Conservation (phyloP, 768 basidiomycete genomes). For the Lactifluus subvellereus region DNA sequence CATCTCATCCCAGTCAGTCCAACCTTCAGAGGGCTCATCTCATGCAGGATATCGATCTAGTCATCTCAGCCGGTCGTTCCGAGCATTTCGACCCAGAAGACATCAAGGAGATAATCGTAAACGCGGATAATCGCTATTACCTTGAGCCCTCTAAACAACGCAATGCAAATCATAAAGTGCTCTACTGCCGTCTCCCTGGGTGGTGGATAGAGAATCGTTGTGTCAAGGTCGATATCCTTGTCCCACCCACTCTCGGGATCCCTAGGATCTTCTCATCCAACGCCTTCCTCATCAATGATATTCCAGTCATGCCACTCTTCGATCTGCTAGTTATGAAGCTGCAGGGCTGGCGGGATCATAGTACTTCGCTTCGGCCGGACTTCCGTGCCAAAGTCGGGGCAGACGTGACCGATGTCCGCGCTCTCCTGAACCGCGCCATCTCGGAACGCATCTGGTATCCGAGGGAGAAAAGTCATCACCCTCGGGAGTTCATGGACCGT, state of each 20-base stretch:
- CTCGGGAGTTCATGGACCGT: neutral
- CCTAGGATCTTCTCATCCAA: neutral
- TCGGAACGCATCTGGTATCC: neutral
- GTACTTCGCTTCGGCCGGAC: neutral
- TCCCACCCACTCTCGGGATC: neutral
- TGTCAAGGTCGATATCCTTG: slow-evolving; percentile 11
- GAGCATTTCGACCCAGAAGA: slow-evolving; percentile 1
- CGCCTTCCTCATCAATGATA: neutral
- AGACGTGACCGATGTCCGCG: slow-evolving; percentile 3
- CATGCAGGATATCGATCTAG: slow-evolving; percentile 5
- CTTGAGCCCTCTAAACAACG: neutral
- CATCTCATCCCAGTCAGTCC: too few species aligned
- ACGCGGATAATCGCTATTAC: neutral
- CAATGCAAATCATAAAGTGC: neutral
- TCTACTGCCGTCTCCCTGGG: slow-evolving; percentile 10
- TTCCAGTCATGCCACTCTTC: slow-evolving; percentile 10
- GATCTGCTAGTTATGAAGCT: slow-evolving; percentile 8
- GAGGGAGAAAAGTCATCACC: neutral
- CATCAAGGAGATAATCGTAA: neutral
- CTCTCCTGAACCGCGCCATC: neutral
- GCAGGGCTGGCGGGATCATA: slow-evolving; percentile 8
- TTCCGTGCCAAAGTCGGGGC: neutral
- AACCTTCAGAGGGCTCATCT: neutral
- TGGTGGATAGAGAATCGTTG: neutral
- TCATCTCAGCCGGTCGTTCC: neutral